Evolutionary conservation across 768 basidiomycete species (phyloP).

Genomic region (Termitomyces sp.): DNA sequence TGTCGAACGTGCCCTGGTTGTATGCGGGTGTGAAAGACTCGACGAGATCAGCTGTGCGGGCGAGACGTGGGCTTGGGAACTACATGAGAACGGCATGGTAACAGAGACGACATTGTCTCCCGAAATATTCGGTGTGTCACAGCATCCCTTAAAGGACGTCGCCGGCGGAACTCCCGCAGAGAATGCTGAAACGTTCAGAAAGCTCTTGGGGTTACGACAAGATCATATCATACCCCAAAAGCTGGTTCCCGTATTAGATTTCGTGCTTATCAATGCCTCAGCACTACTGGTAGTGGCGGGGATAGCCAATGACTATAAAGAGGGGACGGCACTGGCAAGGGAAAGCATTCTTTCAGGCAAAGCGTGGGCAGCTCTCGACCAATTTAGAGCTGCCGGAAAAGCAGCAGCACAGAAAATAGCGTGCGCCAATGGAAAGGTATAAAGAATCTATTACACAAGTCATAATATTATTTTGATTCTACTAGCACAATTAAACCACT

Average conservation of each 20-base stretch:
- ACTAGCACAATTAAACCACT: background rate
- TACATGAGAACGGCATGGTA: constrained; percentile 57
- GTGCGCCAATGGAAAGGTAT: background rate
- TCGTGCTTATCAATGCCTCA: constrained; percentile 87
- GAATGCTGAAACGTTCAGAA: constrained; percentile 72
- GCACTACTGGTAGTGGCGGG: constrained; percentile 85
- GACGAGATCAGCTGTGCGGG: constrained; percentile 97
- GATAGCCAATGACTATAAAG: constrained; percentile 56
- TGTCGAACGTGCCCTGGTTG: constrained; percentile 82
- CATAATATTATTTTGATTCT: too few relatives aligned
- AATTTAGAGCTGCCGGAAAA: constrained; percentile 41
- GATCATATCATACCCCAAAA: constrained; percentile 48
- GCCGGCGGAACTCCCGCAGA: constrained; percentile 66
- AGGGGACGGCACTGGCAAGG: constrained; percentile 67
- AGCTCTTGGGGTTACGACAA: constrained; percentile 46
- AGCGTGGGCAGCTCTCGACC: constrained; percentile 53
- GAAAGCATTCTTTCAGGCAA: constrained; percentile 53
- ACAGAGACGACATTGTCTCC: constrained; percentile 59
- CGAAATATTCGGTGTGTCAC: constrained; percentile 67
- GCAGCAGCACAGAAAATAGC: constrained; percentile 15
- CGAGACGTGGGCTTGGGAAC: constrained; percentile 81
- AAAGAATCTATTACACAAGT: background rate
- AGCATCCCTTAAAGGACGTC: constrained; percentile 68
- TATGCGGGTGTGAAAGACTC: constrained; percentile 86
- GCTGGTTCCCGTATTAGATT: constrained; percentile 68